A percentile compares a stretch with the other conserved stretches of the same genome.
These are phyloP conservation scores for Candida ovalis DNA, from an alignment of 805 yeast species.

Conservation along the genomic window DNA sequence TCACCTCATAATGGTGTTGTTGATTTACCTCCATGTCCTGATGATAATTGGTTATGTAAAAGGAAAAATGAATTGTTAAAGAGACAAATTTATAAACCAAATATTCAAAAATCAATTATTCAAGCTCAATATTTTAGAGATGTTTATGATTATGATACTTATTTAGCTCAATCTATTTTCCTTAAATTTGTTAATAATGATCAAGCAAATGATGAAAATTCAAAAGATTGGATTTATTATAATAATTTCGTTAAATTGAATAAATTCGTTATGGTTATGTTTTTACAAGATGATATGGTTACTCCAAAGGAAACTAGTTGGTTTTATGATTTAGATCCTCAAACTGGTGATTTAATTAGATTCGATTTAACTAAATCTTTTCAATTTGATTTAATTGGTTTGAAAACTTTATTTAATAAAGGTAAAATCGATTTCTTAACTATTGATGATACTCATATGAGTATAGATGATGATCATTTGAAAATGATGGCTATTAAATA, in stretches of 20 bases:
- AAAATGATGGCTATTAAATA: slow-evolving; percentile 39
- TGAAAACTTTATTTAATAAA: slow-evolving; percentile 41
- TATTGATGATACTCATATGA: slow-evolving; percentile 64
- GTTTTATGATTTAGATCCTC: slow-evolving; percentile 52
- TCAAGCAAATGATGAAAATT: slow-evolving; percentile 12
- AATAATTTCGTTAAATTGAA: slow-evolving; percentile 42
- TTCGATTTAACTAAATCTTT: slow-evolving; percentile 49
- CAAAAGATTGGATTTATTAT: slow-evolving; percentile 32
- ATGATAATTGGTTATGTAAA: slow-evolving; percentile 55
- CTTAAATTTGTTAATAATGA: slow-evolving; percentile 71
- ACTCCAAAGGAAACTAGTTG: slow-evolving; percentile 72
- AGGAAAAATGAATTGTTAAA: slow-evolving; percentile 51
- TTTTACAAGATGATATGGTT: slow-evolving; percentile 60
- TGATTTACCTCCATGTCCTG: slow-evolving; percentile 61
- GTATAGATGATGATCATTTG: slow-evolving; percentile 50
- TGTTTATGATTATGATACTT: slow-evolving; percentile 43
- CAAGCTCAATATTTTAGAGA: slow-evolving; percentile 80
- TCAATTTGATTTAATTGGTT: slow-evolving; percentile 56
- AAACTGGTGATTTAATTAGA: slow-evolving; percentile 39
- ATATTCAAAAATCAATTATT: slow-evolving; percentile 52
- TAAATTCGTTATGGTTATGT: slow-evolving; percentile 55
- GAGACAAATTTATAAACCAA: slow-evolving; percentile 55
- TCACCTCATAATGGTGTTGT: slow-evolving; percentile 76
- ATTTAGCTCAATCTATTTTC: slow-evolving; percentile 53
- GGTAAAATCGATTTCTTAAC: slow-evolving; percentile 44